phyloP scores from a whole-genome alignment of 345 rosid genomes.

The Aquilaria sinensis region DNA sequence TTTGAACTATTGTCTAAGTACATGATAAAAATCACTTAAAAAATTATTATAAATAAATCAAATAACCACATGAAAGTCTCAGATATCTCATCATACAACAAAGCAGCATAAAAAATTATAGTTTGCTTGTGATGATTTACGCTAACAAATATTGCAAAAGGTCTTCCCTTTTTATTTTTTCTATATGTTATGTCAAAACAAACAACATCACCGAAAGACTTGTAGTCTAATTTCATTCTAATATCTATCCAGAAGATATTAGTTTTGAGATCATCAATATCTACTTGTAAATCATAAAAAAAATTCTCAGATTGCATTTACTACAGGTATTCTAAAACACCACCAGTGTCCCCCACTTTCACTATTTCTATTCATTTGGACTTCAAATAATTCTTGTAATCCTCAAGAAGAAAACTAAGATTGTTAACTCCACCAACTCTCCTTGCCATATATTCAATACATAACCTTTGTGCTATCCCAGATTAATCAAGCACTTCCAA shows the following conservation, averaged over 20 bases:
- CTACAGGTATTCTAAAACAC: not conserved
- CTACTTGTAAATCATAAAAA: not conserved
- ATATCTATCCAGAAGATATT: not conserved
- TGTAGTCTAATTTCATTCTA: not conserved
- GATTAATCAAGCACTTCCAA: too few relatives aligned
- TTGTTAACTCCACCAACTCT: too few relatives aligned
- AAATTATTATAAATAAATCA: too few relatives aligned
- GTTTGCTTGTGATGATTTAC: not conserved
- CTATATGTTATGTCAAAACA: not conserved
- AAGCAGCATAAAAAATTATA: too few relatives aligned
- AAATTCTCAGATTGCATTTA: not conserved
- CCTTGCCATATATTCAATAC: too few relatives aligned
- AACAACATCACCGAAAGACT: not conserved
- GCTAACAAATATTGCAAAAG: not conserved
- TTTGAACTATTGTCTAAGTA: too few relatives aligned
- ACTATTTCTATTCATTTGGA: not conserved
- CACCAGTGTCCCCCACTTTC: not conserved
- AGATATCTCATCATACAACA: too few relatives aligned
- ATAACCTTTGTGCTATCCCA: too few relatives aligned
- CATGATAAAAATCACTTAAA: too few relatives aligned
- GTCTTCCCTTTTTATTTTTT: not conserved
- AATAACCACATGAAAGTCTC: too few relatives aligned
- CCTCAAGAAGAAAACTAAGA: not conserved
- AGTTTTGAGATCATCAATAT: not conserved
- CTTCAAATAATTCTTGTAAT: not conserved